These are phyloP conservation scores for Tagetes patula DNA, from an alignment of 129 eudicot species.

Conservation along the genomic window DNA sequence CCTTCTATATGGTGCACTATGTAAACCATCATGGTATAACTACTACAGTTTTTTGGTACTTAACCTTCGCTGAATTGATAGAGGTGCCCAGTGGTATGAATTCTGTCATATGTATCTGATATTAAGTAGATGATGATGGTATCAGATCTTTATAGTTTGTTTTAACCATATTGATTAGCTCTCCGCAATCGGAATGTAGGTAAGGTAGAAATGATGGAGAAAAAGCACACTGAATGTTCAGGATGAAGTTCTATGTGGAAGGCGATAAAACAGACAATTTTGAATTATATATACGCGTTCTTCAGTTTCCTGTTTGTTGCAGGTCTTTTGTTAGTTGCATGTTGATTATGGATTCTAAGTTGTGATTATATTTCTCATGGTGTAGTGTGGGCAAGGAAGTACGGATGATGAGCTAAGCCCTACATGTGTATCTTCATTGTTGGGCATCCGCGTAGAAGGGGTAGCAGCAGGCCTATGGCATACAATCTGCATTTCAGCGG, in stretches of 20 bases:
- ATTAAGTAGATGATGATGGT: conserved; percentile 19
- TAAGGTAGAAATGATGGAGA: conserved; percentile 58
- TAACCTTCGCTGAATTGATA: background rate
- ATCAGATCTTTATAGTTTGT: background rate
- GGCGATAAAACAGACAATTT: conserved; percentile 31
- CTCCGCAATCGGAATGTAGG: conserved; percentile 52
- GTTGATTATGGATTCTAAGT: conserved; percentile 12
- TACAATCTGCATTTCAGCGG: conserved; percentile 81
- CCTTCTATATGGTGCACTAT: background rate
- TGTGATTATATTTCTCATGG: conserved; percentile 20
- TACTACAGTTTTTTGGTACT: background rate
- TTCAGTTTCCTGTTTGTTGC: conserved; percentile 15
- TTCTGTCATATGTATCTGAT: conserved; percentile 1
- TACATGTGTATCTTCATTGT: conserved; percentile 80
- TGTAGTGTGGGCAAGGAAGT: conserved; percentile 97
- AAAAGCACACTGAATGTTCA: conserved; percentile 55
- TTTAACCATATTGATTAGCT: conserved; percentile 25
- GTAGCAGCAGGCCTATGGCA: conserved; percentile 99
- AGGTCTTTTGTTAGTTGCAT: conserved; percentile 10
- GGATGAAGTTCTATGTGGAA: conserved; percentile 49
- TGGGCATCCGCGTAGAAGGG: conserved; percentile 67
- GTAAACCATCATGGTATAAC: background rate
- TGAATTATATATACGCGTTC: conserved; percentile 17
- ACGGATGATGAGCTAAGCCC: conserved; percentile 96
- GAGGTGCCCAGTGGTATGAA: conserved; percentile 13